Base-by-base conservation (phyloP, 257 asterid species). In the Fraxinus cuspidata region DNA sequence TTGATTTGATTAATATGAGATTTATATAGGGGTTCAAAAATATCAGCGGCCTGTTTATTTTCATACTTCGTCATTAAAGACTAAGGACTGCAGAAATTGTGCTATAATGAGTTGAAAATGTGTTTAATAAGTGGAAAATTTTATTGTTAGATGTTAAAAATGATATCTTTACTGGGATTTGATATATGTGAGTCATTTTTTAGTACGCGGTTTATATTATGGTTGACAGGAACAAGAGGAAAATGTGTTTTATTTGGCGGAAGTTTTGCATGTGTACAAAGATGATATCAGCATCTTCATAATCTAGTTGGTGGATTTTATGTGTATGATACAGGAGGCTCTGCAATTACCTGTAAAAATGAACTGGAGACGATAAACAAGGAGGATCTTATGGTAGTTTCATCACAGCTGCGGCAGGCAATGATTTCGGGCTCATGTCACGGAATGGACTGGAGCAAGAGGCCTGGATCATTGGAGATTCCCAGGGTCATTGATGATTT, bases 401-500 rank as follows among this genome's bases (percentile, higher is more conserved):
- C 97, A 10, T 85, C 90, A 35, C 99, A 95, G 86, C 91, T 95
- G 21, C 86, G 94, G 81, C 81, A 90, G 85, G 87, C 91, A 11
- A 89, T 95, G 96, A 79, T 86, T 76, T 76, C 74, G 35, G 92
- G 85, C 21, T 86, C 91, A 34, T 66, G 74, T 68, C 74, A 77
- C 35, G 92, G 94, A 67, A 90, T 95, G 99, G 99, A 95, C 81
- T 95, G 99, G 99, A 95, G 99, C 83, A 93, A 89, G 84, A 88
- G 86, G 86, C 91, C 85, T 12, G 97, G 94, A 76, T 85, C 86
- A 69, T 77, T 81, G 32, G 91, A 89, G 70, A 72, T 78, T 34
- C 91, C 88, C 10, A 56, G 72, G 31, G 76, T 80, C 23, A 74
- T 66, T 76, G 88, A 86, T 75, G 87, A 85, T 34, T 75, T 74